phyloP scores from a whole-genome alignment of 331 rosid species.

The Quercus tomentella region DNA sequence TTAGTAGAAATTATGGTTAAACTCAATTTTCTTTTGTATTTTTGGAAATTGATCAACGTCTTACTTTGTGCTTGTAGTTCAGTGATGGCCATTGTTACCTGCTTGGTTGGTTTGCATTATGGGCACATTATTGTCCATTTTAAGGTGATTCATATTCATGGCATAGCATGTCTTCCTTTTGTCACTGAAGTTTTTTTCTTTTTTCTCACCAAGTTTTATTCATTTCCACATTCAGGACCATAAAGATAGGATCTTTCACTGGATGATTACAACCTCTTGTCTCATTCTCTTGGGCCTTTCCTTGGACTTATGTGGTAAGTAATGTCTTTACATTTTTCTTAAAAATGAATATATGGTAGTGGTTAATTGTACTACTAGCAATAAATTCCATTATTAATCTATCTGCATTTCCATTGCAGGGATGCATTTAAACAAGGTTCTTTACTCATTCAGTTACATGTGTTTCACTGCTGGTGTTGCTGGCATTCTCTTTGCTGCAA shows the following conservation, averaged over 20 bases:
- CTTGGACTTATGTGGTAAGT: conserved; percentile 65
- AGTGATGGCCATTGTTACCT: conserved; percentile 88
- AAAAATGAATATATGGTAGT: background rate
- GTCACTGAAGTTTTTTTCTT: background rate
- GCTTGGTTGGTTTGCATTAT: conserved; percentile 87
- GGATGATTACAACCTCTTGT: conserved; percentile 74
- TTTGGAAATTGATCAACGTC: background rate
- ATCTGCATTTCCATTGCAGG: conserved; percentile 42
- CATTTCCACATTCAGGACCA: conserved; percentile 55
- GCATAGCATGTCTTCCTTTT: background rate
- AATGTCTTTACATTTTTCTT: background rate
- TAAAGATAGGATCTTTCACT: conserved; percentile 65
- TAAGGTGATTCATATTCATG: conserved; percentile 36
- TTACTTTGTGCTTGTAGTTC: conserved; percentile 44
- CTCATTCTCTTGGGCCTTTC: conserved; percentile 58
- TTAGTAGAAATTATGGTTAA: background rate
- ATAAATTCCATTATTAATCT: conserved; percentile 3
- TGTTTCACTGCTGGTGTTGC: conserved; percentile 85
- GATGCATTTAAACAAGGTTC: conserved; percentile 88
- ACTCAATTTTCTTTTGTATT: background rate
- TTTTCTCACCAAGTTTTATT: background rate
- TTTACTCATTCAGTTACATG: conserved; percentile 78
- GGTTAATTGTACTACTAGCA: background rate
- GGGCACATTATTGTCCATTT: conserved; percentile 91
- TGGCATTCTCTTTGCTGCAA: conserved; percentile 66